Percentiles rank a stretch among this genome's conserved stretches.
These are phyloP conservation scores for Trebouxia gelatinosa DNA, from an alignment of 163 green algal genomes.

Conservation along the genomic window DNA sequence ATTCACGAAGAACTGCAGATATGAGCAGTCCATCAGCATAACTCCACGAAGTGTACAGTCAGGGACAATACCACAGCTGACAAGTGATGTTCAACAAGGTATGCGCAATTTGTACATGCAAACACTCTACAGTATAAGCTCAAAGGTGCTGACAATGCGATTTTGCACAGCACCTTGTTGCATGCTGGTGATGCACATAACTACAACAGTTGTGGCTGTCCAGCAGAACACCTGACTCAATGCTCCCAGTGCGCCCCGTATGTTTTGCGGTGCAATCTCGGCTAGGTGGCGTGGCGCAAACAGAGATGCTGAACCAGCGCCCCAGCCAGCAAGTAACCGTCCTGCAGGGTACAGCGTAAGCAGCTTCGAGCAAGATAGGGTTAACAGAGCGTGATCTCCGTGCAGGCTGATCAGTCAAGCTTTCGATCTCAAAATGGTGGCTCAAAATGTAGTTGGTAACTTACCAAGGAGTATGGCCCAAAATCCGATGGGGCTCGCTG, in stretches of 20 bases:
- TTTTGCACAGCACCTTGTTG: neutral
- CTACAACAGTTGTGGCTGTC: neutral
- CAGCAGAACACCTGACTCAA: constrained; percentile 41
- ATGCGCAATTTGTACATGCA: neutral
- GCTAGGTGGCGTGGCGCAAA: constrained; percentile 59
- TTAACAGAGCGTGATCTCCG: neutral
- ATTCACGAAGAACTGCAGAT: constrained; percentile 56
- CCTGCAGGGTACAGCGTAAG: constrained; percentile 32
- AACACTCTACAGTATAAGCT: neutral
- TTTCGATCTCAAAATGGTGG: too few relatives aligned
- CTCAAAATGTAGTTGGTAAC: too few relatives aligned
- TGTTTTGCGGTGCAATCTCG: constrained; percentile 52
- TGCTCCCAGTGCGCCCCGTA: constrained; percentile 55
- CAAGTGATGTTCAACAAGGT: neutral
- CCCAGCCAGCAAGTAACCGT: constrained; percentile 33
- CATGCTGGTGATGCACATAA: neutral
- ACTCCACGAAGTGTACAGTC: neutral
- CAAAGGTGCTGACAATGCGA: neutral
- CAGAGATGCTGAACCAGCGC: constrained; percentile 52
- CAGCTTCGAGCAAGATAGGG: neutral
- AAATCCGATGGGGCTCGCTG: constrained; percentile 2
- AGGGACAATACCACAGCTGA: neutral
- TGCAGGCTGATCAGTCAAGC: too few relatives aligned
- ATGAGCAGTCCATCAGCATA: neutral
- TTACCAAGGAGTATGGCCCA: constrained; percentile 16